Conservation (phyloP, 1,139 yeast genomes). For the Magnusiomyces suaveolens region DNA sequence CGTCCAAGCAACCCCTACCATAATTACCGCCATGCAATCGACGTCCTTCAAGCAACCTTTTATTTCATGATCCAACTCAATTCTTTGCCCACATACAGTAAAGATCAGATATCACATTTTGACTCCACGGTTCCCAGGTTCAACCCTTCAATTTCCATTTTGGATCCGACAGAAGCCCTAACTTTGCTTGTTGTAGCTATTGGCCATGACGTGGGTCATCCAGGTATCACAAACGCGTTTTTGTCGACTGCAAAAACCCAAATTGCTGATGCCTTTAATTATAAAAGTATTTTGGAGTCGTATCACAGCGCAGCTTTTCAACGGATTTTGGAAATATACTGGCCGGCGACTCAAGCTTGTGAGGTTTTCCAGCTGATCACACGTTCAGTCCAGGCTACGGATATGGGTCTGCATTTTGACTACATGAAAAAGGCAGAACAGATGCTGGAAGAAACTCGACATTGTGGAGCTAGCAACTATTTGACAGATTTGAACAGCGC, state of each 20-base stretch:
- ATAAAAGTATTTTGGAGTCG: constrained; percentile 68
- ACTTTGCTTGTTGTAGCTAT: constrained; percentile 69
- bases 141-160: not conserved
- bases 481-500: not conserved
- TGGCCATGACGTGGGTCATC: constrained; percentile 96
- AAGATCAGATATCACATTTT: not conserved
- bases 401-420: constrained; percentile 82
- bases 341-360: constrained; percentile 45
- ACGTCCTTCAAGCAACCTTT: constrained; percentile 85
- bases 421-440: constrained; percentile 45
- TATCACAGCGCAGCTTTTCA: constrained; percentile 71
- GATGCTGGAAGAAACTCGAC: constrained; percentile 8
- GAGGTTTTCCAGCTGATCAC: constrained; percentile 21
- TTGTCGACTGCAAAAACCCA: constrained; percentile 56
- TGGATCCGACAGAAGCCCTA: constrained; percentile 40
- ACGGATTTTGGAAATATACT: constrained; percentile 47
- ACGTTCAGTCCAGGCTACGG: constrained; percentile 69
- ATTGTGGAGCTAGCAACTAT: constrained; percentile 15
- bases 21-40: constrained; percentile 91
- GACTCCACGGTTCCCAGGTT: not conserved
- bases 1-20: constrained; percentile 84
- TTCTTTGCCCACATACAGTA: constrained; percentile 34
- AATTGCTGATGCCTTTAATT: constrained; percentile 51
- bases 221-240: constrained; percentile 81
- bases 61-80: constrained; percentile 46